Evolutionary conservation across 208 protist species (phyloP).

Genomic region (Crithidia bombi): DNA sequence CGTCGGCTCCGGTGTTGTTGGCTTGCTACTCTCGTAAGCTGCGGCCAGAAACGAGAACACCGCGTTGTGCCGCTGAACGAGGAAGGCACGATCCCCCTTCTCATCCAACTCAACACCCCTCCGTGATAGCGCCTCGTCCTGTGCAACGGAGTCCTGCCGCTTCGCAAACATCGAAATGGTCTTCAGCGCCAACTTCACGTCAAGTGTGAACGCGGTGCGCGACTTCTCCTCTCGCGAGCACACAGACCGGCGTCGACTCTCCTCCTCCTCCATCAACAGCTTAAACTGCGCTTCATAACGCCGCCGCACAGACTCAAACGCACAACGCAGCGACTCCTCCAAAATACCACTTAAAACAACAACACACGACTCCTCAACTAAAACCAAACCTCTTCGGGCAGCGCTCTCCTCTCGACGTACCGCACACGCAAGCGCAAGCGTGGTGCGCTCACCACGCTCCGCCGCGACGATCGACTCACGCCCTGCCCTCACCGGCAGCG

Average conservation of each 20-base stretch:
- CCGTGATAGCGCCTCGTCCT: constrained; percentile 5
- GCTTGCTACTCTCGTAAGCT: background rate
- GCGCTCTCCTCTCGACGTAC: constrained; percentile 6
- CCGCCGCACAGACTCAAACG: background rate
- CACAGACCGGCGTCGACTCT: background rate
- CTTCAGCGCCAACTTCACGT: background rate
- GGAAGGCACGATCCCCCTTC: background rate
- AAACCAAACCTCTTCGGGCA: background rate
- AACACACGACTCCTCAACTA: constrained; percentile 18
- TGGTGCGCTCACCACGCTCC: constrained; percentile 10
- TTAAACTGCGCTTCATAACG: background rate
- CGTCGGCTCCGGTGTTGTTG: background rate
- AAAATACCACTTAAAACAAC: background rate
- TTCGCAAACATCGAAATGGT: background rate
- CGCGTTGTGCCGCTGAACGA: background rate
- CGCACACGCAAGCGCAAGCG: constrained; percentile 12
- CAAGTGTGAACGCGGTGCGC: background rate
- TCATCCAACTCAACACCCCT: constrained; percentile 7
- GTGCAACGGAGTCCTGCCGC: background rate
- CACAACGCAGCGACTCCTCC: background rate
- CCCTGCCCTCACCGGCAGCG: constrained; percentile 2
- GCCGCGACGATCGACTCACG: constrained; percentile 1
- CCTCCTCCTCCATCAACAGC: background rate
- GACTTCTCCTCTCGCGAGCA: background rate
- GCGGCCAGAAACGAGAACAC: background rate